Conservation (phyloP, 352 stramenopile genomes). For the Pythium phragmiticola region DNA sequence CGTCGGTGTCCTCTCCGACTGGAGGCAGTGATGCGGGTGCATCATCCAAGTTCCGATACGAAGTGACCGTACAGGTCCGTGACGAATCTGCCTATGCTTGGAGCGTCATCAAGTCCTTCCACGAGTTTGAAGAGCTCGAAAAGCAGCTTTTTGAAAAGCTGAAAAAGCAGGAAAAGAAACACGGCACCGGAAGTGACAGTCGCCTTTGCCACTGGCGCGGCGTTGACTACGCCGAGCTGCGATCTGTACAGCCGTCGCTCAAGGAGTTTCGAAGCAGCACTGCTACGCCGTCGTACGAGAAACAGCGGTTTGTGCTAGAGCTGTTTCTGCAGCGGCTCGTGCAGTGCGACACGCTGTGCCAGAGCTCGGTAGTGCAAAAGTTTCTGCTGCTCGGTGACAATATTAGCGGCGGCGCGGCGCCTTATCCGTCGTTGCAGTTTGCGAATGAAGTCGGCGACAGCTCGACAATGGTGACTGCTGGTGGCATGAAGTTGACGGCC, state of each 20-base stretch:
- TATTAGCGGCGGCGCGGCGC: not conserved
- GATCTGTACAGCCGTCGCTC: conserved; percentile 43
- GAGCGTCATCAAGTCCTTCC: conserved; percentile 68
- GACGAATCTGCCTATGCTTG: conserved; percentile 56
- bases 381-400: conserved; percentile 54
- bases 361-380: conserved; percentile 72
- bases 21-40: not conserved
- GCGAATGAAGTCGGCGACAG: conserved; percentile 2
- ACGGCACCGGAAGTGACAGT: conserved; percentile 26
- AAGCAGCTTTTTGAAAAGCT: conserved; percentile 65
- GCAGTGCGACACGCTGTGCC: conserved; percentile 64
- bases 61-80: conserved; percentile 63
- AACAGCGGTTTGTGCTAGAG: conserved; percentile 60
- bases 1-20: not conserved
- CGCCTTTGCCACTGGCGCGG: conserved; percentile 59
- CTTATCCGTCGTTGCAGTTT: not conserved
- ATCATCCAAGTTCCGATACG: conserved; percentile 32
- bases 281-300: conserved; percentile 52
- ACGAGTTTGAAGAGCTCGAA: conserved; percentile 70
- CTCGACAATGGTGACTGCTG: not conserved
- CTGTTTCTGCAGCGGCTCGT: conserved; percentile 74
- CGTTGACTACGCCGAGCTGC: conserved; percentile 70
- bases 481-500: not conserved
- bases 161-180: conserved; percentile 72
- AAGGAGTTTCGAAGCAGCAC: conserved; percentile 30